phyloP scores from a whole-genome alignment of 31 red algal species.

The Endocladia muricata region DNA sequence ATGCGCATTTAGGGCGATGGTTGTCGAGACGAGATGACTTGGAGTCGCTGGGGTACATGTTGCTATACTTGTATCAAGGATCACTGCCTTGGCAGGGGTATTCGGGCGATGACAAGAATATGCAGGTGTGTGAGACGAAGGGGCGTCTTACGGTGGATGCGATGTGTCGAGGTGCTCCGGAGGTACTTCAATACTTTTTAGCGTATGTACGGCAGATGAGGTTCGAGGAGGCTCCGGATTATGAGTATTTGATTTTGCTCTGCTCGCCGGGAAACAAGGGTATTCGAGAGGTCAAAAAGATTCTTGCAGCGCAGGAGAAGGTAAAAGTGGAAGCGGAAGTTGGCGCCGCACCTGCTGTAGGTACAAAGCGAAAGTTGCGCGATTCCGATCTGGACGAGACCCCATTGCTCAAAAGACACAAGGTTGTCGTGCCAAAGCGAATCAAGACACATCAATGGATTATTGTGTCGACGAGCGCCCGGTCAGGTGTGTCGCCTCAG shows the following conservation, averaged over 20 bases:
- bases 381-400: constrained; percentile 48
- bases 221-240: constrained; percentile 92
- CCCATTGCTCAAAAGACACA: constrained; percentile 59
- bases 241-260: constrained; percentile 89
- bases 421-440: constrained; percentile 84
- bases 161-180: constrained; percentile 93
- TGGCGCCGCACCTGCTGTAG: constrained; percentile 33
- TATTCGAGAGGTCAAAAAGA: constrained; percentile 58
- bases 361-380: constrained; percentile 72
- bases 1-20: constrained; percentile 95
- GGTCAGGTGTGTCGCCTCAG: constrained; percentile 69
- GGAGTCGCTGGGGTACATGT: constrained; percentile 95
- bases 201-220: constrained; percentile 94
- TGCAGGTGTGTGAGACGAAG: constrained; percentile 98
- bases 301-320: constrained; percentile 65
- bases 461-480: constrained; percentile 90
- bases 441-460: constrained; percentile 99
- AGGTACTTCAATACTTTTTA: constrained; percentile 93
- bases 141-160: constrained; percentile 81
- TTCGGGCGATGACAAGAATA: constrained; percentile 98
- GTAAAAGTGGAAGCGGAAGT: constrained; percentile 30
- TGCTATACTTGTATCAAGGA: constrained; percentile 87
- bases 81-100: constrained; percentile 97
- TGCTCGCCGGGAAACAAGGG: constrained; percentile 64
- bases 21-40: constrained; percentile 89